Base-by-base conservation (phyloP, 140 eudicot species). In the Oenanthe javanica region DNA sequence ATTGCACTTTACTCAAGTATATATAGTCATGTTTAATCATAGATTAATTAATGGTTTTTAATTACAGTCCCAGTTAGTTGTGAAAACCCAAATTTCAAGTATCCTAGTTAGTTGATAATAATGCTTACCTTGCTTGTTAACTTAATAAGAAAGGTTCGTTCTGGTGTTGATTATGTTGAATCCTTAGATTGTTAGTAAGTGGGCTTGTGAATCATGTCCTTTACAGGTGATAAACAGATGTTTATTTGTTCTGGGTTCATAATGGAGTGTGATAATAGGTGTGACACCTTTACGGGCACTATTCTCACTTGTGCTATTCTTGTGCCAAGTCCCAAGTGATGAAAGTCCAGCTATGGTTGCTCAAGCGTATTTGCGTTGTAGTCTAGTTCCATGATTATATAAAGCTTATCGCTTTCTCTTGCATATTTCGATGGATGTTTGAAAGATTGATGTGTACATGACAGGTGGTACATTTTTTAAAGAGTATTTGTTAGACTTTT, bases 381-480 rank as follows among this genome's bases (percentile, higher is more conserved):
- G n/a, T n/a, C n/a, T n/a, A n/a, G n/a, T n/a, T n/a, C n/a, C n/a
- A n/a, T n/a, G n/a, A n/a, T n/a, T n/a, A n/a, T n/a, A n/a, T n/a
- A 64, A 31, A 31, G 43, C 38, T 38, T 9, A 10, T 13, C 19
- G 19, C 67, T 13, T 19, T 9, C 13, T 6, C 15, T 79, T 45
- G 15, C 36, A 27, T 49, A 2, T 50, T 0, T 12, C 12, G 16
- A 50, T 50, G 55, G 63, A 15, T 55, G 63, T 19, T 19, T 55
- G 63, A 15, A 54, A 72, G 83, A 66, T 81, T 48, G 36, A n/a
- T 51, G 83, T 81, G 43, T 50, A 72, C n/a, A 27, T 73, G 40
- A 3, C 36, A 6, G 74, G 25, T 72, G 79, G 74, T 49, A 81
- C 0, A 81, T 72, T 54, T 9, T 81, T 36, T 55, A 51, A 73